Conservation (phyloP, 2,329 filamentous ascomycete species). For the Apiospora pterosperma region DNA sequence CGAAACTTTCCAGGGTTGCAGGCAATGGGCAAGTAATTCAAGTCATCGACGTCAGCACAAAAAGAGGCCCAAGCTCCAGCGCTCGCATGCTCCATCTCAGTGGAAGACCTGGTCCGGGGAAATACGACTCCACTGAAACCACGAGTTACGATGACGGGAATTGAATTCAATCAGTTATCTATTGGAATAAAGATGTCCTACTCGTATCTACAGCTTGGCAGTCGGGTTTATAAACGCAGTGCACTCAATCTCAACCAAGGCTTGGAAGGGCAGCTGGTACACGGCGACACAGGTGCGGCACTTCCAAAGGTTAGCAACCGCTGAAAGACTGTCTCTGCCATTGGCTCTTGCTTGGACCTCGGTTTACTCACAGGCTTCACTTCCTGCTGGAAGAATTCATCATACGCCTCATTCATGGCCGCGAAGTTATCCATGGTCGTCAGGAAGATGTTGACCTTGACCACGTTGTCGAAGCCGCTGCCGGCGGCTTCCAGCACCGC, state of each 20-base stretch:
- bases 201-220: constrained; percentile 14
- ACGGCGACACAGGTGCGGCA: constrained; percentile 69
- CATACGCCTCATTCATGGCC: constrained; percentile 54
- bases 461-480: constrained; percentile 54
- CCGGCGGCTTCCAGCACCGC: constrained; percentile 59
- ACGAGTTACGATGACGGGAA: neutral
- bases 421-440: constrained; percentile 63
- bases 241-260: constrained; percentile 74
- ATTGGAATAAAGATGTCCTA: no score
- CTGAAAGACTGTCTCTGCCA: no score
- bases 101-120: neutral
- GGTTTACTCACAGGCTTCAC: constrained; percentile 43
- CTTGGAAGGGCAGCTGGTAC: constrained; percentile 66
- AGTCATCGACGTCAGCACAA: constrained; percentile 10
- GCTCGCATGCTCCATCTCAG: neutral
- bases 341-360: no score
- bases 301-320: constrained; percentile 18
- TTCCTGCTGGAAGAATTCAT: constrained; percentile 41
- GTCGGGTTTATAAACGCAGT: constrained; percentile 41
- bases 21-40: neutral
- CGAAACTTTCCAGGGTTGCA: neutral
- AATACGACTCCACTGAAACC: constrained; percentile 1
- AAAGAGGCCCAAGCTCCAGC: constrained; percentile 5
- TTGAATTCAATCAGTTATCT: neutral
- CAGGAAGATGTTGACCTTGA: constrained; percentile 67